These are phyloP conservation scores for Theobroma cacao DNA, from an alignment of 345 rosid genomes.

Conservation along the genomic window DNA sequence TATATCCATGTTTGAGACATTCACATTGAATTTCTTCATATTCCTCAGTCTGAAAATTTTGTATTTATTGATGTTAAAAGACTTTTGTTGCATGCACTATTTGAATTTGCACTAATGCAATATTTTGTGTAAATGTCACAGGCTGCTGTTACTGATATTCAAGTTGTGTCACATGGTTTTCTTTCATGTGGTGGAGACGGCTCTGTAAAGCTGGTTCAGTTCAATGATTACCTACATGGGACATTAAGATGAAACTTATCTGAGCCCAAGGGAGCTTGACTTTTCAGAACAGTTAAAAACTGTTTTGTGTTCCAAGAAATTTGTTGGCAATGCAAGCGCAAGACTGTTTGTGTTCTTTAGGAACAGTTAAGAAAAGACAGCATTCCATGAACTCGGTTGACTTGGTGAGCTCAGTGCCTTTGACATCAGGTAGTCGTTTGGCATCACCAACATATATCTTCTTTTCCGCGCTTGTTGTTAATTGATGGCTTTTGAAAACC, in stretches of 20 bases:
- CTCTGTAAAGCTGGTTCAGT: constrained; percentile 58
- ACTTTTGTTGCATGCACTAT: not conserved
- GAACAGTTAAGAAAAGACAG: not conserved
- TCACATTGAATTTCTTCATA: not conserved
- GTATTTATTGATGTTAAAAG: not conserved
- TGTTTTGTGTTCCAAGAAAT: not conserved
- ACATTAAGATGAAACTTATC: not conserved
- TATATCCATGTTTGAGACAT: not conserved
- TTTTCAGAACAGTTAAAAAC: not conserved
- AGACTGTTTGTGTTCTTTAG: not conserved
- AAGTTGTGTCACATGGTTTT: constrained; percentile 73
- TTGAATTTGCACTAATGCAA: constrained; percentile 5
- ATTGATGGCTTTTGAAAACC: not conserved
- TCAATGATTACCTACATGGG: constrained; percentile 27
- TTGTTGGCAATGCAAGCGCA: not conserved
- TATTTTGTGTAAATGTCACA: constrained; percentile 26
- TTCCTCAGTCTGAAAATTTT: not conserved
- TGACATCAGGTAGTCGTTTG: not conserved
- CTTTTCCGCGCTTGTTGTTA: not conserved
- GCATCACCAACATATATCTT: not conserved
- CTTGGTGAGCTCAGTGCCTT: not conserved
- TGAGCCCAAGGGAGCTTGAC: not conserved
- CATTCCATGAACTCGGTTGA: not conserved
- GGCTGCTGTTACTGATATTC: constrained; percentile 92
- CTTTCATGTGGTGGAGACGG: constrained; percentile 92